Conservation (phyloP, 768 basidiomycete genomes). For the Auricularia cornea region DNA sequence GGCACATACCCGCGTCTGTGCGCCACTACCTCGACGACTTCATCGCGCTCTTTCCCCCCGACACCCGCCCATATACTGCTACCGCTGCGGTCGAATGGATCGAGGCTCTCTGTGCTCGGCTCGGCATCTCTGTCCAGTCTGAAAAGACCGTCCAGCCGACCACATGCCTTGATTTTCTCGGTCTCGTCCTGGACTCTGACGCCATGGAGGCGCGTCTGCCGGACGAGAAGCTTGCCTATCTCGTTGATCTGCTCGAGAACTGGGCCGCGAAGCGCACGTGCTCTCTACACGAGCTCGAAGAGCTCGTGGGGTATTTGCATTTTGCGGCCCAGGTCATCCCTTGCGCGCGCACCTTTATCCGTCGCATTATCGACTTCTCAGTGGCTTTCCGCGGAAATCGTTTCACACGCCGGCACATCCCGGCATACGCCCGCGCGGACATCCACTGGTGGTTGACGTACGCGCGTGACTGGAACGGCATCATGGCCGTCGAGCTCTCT, state of each 20-base stretch:
- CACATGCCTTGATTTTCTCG: no score
- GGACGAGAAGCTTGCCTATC: slow-evolving; percentile 19
- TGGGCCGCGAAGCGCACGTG: slow-evolving; percentile 15
- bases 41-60: no score
- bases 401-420: slow-evolving; percentile 17
- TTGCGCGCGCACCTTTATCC: slow-evolving; percentile 19
- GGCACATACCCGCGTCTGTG: slow-evolving; percentile 19
- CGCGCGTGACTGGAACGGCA: slow-evolving; percentile 23
- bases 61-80: no score
- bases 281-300: slow-evolving; percentile 22
- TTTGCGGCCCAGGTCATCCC: slow-evolving; percentile 30
- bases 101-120: no score
- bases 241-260: slow-evolving; percentile 20
- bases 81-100: no score
- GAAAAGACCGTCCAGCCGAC: no score
- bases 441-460: slow-evolving; percentile 27
- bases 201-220: no score
- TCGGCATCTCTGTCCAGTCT: no score
- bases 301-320: slow-evolving; percentile 26
- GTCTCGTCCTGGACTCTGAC: no score
- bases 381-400: slow-evolving; percentile 14
- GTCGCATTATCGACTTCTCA: slow-evolving; percentile 9
- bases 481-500: slow-evolving; percentile 8
- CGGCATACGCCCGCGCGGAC: slow-evolving; percentile 14
- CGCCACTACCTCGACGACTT: slow-evolving; percentile 3